Evolutionary conservation across 2,329 filamentous ascomycete species (phyloP), one percentile per base, ranked within the genome.

Genomic region (Fusarium verticillioides): DNA sequence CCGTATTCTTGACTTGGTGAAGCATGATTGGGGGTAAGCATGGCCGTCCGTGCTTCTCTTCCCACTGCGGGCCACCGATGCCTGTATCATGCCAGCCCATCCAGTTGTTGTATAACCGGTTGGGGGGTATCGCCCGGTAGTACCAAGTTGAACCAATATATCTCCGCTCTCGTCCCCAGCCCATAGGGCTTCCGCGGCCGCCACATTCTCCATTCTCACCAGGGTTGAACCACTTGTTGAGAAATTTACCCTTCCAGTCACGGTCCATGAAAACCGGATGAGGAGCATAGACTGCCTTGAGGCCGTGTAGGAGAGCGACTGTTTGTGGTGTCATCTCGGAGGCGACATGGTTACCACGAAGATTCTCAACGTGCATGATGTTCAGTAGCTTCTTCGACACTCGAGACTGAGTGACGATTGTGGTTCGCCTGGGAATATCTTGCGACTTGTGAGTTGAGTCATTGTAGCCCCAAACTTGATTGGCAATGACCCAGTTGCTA

Each of bases 261-360:
- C 93, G 89, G 81, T 96, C 93, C 77, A 94, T 93, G 81, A 91
- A 95, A 52, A 95, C 89, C 3, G 93, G 93, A 81, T 95, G 93
- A 16, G 93, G 93, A 16, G 90, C 92, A 77, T 92, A 94, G 8
- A 94, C 91, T 9, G 92, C 90, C 83, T 96, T 96, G 54, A 95
- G 85, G 10, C 94, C 93, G 79, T 96, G 93, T 70, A 94, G 89
- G 23, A 96, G 86, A 0, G 92, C 90, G 32, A 92, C 88, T 0
- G 92, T 92, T 62, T 92, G 91, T 2, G 93, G 90, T 68, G 91
- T 93, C 93, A 96, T 95, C 79, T 96, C 93, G 0, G 93, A 93
- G 65, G 92, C 92, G 76, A 95, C 90, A 78, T 94, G 92, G 77
- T 93, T 92, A 71, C 92, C 92, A 19, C 88, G 87, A 71, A 92